phyloP scores from a whole-genome alignment of 371 early-diverging fungal species.

The Sporodiniella umbellata region DNA sequence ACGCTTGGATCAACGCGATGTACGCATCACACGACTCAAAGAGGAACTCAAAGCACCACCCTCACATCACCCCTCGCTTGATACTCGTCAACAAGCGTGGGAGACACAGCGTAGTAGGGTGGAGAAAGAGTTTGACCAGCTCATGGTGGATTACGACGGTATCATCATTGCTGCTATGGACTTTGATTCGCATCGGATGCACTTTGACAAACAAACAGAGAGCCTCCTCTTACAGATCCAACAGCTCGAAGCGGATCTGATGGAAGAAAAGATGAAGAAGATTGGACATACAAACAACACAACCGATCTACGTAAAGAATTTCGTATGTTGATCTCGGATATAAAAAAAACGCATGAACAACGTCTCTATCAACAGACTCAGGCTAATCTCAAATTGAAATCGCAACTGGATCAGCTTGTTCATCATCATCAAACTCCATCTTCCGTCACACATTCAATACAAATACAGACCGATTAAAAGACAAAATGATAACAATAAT shows the following conservation, averaged over 20 bases:
- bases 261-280: constrained; percentile 35
- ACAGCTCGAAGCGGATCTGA: constrained; percentile 35
- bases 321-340: constrained; percentile 52
- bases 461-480: background rate
- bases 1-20: constrained; percentile 28
- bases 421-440: background rate
- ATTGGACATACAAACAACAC: constrained; percentile 32
- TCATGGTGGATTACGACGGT: constrained; percentile 49
- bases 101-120: constrained; percentile 24
- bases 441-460: background rate
- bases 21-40: constrained; percentile 27
- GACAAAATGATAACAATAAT: background rate
- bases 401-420: constrained; percentile 35
- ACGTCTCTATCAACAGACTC: constrained; percentile 45
- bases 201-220: constrained; percentile 36
- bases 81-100: constrained; percentile 26
- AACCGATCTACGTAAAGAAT: constrained; percentile 55
- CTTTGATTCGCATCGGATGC: constrained; percentile 48
- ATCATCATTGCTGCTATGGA: constrained; percentile 48
- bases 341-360: constrained; percentile 52
- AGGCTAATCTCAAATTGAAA: constrained; percentile 48
- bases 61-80: constrained; percentile 7
- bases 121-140: constrained; percentile 47
- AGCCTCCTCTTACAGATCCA: constrained; percentile 21
- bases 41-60: constrained; percentile 8